Percentiles rank a stretch among this genome's conserved stretches.
These are phyloP conservation scores for Vaucheria bursata DNA, from an alignment of 352 stramenopile genomes.

Conservation along the genomic window DNA sequence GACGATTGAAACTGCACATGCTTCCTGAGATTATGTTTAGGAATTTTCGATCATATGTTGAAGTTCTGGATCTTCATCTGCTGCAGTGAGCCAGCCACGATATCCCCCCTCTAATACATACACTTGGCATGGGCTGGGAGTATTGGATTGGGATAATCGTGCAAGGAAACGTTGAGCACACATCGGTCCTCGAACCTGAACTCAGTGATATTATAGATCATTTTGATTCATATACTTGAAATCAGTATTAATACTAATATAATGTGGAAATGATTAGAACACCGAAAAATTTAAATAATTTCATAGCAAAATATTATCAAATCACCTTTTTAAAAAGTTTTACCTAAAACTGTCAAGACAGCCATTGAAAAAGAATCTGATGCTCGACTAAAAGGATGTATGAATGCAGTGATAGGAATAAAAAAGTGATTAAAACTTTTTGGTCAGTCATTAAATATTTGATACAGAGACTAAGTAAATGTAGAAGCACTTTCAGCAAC, in stretches of 20 bases:
- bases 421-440: background rate
- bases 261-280: background rate
- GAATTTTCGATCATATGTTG: background rate
- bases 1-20: no score
- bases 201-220: background rate
- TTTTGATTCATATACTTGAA: background rate
- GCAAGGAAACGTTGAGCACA: slow-evolving; percentile 3
- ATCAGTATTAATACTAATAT: background rate
- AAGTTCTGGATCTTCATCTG: background rate
- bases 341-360: background rate
- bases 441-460: background rate
- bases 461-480: background rate
- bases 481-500: background rate
- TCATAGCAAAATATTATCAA: background rate
- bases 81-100: background rate
- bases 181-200: slow-evolving; percentile 3
- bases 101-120: background rate
- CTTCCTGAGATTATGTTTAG: no score
- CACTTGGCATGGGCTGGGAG: background rate
- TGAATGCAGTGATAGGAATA: background rate
- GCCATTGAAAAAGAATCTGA: background rate
- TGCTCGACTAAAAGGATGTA: background rate
- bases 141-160: no score
- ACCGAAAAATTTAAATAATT: background rate
- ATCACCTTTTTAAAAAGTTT: background rate